These are phyloP conservation scores for Cytospora piceicola DNA, from an alignment of 2,329 filamentous ascomycete genomes.

Conservation along the genomic window DNA sequence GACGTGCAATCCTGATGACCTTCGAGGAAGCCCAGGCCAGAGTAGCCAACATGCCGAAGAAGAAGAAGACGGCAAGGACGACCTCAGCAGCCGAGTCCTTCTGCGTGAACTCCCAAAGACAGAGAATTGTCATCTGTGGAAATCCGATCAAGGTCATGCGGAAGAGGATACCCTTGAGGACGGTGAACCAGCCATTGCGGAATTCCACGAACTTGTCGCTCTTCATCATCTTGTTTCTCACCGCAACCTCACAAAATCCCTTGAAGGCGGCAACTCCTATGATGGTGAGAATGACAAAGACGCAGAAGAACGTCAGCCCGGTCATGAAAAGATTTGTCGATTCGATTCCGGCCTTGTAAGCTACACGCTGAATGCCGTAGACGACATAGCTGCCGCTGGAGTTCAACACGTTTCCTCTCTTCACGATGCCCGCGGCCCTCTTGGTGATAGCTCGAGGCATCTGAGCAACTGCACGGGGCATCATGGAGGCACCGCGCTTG, in stretches of 20 bases:
- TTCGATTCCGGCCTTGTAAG: conserved; percentile 84
- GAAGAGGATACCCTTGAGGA: conserved; percentile 93
- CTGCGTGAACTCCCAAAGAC: conserved; percentile 90
- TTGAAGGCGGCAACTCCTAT: conserved; percentile 79
- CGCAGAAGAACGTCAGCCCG: conserved; percentile 83
- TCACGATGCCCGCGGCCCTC: conserved; percentile 46
- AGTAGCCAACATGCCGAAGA: conserved; percentile 77
- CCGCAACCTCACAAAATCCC: conserved; percentile 74
- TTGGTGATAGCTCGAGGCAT: conserved; percentile 32
- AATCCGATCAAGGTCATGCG: conserved; percentile 88
- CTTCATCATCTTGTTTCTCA: conserved; percentile 78
- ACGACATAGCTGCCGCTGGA: conserved; percentile 64
- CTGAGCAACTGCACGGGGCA: conserved; percentile 47
- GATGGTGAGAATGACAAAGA: conserved; percentile 78
- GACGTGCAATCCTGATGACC: conserved; percentile 85
- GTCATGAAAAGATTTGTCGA: conserved; percentile 93
- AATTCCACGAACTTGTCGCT: conserved; percentile 88
- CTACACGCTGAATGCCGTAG: conserved; percentile 85
- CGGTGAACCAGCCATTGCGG: conserved; percentile 89
- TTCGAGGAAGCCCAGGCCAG: conserved; percentile 87
- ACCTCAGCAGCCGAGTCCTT: conserved; percentile 85
- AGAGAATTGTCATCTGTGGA: conserved; percentile 87
- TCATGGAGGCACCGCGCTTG: conserved; percentile 59
- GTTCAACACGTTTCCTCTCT: conserved; percentile 59
- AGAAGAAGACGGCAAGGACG: conserved; percentile 85